Conservation (phyloP, 1,139 yeast species). For the Waltiozyma sp. region DNA sequence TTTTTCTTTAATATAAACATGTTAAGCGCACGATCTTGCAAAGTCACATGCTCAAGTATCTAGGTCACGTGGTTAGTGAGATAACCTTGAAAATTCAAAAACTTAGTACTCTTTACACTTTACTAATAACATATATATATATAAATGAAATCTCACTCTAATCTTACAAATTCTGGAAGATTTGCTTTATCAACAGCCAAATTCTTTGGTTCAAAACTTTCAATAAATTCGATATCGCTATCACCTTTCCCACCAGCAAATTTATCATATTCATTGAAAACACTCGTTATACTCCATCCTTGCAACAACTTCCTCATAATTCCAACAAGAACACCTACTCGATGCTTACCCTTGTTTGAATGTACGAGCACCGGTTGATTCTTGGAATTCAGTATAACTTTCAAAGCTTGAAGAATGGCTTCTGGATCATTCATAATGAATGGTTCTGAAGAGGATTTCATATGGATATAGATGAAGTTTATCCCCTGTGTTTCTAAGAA, state of each 20-base stretch:
- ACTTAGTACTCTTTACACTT: too few relatives aligned
- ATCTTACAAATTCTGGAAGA: constrained; percentile 17
- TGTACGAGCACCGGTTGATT: constrained; percentile 85
- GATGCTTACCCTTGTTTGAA: constrained; percentile 90
- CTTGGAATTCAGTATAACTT: constrained; percentile 50
- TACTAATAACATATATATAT: too few relatives aligned
- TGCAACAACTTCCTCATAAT: constrained; percentile 74
- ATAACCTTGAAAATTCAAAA: too few relatives aligned
- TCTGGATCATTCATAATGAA: constrained; percentile 47
- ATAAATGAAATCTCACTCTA: too few relatives aligned
- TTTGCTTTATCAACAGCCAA: constrained; percentile 8
- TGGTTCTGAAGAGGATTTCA: constrained; percentile 70
- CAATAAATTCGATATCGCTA: constrained; percentile 60
- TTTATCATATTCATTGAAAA: constrained; percentile 86
- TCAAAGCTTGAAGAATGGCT: constrained; percentile 51
- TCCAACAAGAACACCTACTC: constrained; percentile 88
- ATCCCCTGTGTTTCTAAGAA: constrained; percentile 43
- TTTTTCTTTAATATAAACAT: background rate
- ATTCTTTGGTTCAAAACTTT: constrained; percentile 12
- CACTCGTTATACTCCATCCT: constrained; percentile 90
- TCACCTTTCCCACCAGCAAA: constrained; percentile 93
- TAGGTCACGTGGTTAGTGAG: too few relatives aligned
- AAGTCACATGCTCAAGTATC: too few relatives aligned
- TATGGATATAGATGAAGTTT: constrained; percentile 46
- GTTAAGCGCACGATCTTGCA: background rate